Evolutionary conservation across 73 alveolate species (phyloP).

Genomic region (Paramecium sonneborni): DNA sequence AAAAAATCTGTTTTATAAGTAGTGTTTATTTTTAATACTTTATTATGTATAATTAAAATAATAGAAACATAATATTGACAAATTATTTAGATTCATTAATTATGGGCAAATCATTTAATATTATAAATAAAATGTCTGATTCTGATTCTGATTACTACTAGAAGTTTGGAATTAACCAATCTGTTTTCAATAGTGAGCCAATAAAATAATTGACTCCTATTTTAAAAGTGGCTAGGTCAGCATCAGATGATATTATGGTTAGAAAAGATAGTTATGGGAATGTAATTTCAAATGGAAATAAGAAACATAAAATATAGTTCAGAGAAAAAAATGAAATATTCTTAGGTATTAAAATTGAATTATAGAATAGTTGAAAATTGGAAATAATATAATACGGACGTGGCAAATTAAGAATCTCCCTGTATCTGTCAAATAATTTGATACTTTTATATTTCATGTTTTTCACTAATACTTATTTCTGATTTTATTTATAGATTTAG

Average conservation of each 20-base stretch:
- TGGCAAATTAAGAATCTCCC: conserved; percentile 27
- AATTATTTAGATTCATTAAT: neutral
- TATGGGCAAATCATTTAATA: neutral
- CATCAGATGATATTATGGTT: neutral
- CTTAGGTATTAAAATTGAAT: neutral
- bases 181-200: neutral
- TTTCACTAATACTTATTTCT: neutral
- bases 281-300: neutral
- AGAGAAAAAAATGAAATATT: neutral
- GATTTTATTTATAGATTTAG: neutral
- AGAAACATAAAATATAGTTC: neutral
- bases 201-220: neutral
- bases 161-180: neutral
- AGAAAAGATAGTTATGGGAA: conserved; percentile 29
- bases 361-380: conserved; percentile 14
- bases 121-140: neutral
- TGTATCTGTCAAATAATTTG: neutral
- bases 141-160: neutral
- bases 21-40: neutral
- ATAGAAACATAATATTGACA: neutral
- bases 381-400: conserved; percentile 12
- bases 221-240: neutral
- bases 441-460: neutral
- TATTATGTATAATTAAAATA: neutral
- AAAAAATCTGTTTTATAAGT: neutral